Percentiles rank a stretch among this genome's conserved stretches.
Evolutionary conservation across 1,284 basidiomycete species (phyloP).

Genomic region (Macrocybe sp.): DNA sequence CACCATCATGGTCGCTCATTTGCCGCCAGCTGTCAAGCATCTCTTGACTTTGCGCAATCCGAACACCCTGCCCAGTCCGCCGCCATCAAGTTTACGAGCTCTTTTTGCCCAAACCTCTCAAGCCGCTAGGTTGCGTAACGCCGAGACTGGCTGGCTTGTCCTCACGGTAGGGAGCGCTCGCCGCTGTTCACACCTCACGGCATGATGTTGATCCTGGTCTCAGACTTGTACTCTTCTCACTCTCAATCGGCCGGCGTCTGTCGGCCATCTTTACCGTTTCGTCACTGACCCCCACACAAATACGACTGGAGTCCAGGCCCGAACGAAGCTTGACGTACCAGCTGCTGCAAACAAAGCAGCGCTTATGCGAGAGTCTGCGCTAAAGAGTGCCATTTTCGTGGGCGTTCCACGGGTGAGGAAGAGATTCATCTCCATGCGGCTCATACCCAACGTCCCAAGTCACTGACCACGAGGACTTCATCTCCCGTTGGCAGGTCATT

Average conservation of each 20-base stretch:
- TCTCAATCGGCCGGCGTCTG: constrained; percentile 74
- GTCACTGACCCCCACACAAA: constrained; percentile 37
- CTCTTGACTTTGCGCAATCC: constrained; percentile 70
- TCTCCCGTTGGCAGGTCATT: constrained; percentile 57
- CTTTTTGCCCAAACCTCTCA: constrained; percentile 55
- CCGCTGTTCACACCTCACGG: constrained; percentile 1
- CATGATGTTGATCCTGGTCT: constrained; percentile 10
- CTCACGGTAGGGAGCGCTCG: constrained; percentile 48
- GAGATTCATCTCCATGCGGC: constrained; percentile 14
- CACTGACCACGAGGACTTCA: not conserved
- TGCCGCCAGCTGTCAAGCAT: constrained; percentile 58
- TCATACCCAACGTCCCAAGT: not conserved
- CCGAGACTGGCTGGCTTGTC: constrained; percentile 80
- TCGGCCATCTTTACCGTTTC: constrained; percentile 79
- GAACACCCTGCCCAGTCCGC: constrained; percentile 55
- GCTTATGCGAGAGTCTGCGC: constrained; percentile 87
- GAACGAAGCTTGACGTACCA: constrained; percentile 37
- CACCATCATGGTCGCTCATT: constrained; percentile 33
- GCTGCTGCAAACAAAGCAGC: constrained; percentile 67
- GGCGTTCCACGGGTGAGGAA: constrained; percentile 80
- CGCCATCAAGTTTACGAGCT: constrained; percentile 43
- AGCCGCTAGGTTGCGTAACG: constrained; percentile 60
- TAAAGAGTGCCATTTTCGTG: constrained; percentile 92
- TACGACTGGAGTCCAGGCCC: constrained; percentile 36
- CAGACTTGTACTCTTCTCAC: constrained; percentile 84